Conservation (phyloP, 805 yeast species). For the Spathaspora girioi region DNA sequence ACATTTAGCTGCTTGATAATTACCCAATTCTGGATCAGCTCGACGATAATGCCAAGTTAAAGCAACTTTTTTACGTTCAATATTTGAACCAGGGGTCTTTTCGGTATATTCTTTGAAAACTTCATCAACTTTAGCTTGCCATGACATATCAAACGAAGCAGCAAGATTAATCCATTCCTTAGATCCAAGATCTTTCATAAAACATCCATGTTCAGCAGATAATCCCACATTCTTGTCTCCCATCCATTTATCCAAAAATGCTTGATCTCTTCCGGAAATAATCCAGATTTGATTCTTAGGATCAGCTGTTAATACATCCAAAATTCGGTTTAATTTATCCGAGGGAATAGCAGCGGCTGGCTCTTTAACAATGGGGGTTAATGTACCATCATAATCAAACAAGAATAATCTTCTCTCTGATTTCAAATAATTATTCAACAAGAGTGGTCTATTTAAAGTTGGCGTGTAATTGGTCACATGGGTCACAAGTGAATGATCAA, state of each 20-base stretch:
- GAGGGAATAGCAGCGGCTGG: slow-evolving; percentile 99
- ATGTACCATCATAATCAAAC: slow-evolving; percentile 96
- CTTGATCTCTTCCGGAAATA: slow-evolving; percentile 93
- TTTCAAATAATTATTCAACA: slow-evolving; percentile 54
- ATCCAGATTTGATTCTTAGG: slow-evolving; percentile 89
- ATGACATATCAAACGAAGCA: slow-evolving; percentile 80
- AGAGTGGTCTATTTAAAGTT: slow-evolving; percentile 66
- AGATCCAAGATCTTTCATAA: slow-evolving; percentile 69
- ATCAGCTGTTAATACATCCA: slow-evolving; percentile 63
- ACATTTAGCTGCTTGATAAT: slow-evolving; percentile 75
- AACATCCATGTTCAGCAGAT: slow-evolving; percentile 97
- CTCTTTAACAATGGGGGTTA: slow-evolving; percentile 93
- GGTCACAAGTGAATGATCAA: slow-evolving; percentile 35
- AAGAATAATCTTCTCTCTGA: slow-evolving; percentile 73
- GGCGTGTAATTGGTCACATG: slow-evolving; percentile 57
- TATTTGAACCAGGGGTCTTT: slow-evolving; percentile 84
- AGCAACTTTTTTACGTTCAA: slow-evolving; percentile 89
- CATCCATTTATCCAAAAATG: slow-evolving; percentile 82
- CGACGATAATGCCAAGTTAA: slow-evolving; percentile 97
- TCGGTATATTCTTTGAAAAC: slow-evolving; percentile 75
- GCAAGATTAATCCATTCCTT: slow-evolving; percentile 81
- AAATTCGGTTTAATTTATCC: slow-evolving; percentile 55
- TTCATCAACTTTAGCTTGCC: slow-evolving; percentile 83
- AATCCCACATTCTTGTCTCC: slow-evolving; percentile 74
- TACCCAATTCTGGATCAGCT: slow-evolving; percentile 91